These are phyloP conservation scores for Colletotrichum sp. DNA, from an alignment of 2,329 filamentous ascomycete species.

Conservation along the genomic window DNA sequence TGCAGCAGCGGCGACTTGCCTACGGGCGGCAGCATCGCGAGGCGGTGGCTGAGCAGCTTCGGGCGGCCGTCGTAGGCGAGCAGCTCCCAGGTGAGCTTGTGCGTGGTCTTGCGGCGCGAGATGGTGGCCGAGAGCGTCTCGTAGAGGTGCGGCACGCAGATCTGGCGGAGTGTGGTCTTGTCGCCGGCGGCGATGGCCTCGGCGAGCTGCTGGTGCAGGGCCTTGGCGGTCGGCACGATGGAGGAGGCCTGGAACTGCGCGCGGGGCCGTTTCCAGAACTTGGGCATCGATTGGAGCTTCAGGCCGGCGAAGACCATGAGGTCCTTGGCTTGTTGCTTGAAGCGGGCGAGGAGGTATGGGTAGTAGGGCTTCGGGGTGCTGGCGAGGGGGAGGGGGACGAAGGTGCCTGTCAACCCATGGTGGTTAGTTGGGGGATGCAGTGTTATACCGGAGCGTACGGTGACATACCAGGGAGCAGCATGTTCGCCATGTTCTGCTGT, in stretches of 20 bases:
- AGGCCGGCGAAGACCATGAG: conserved; percentile 38
- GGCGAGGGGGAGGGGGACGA: conserved; percentile 46
- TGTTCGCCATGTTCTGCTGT: not conserved
- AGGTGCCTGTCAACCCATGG: conserved; percentile 43
- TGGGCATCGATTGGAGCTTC: conserved; percentile 51
- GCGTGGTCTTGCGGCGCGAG: conserved; percentile 49
- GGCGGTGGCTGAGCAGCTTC: conserved; percentile 60
- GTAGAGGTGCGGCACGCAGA: conserved; percentile 61
- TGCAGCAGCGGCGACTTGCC: conserved; percentile 46
- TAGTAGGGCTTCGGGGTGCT: conserved; percentile 30
- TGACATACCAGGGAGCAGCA: conserved; percentile 9
- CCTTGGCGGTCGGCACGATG: conserved; percentile 59
- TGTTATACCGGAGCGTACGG: not conserved
- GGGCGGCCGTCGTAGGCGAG: conserved; percentile 56
- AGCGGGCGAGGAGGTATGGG: conserved; percentile 41
- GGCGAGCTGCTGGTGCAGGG: conserved; percentile 66
- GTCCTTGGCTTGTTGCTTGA: conserved; percentile 40
- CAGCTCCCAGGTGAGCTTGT: conserved; percentile 59
- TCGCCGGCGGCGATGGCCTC: conserved; percentile 66
- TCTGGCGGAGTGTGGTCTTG: conserved; percentile 48
- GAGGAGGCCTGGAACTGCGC: conserved; percentile 46
- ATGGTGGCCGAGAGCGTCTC: conserved; percentile 58
- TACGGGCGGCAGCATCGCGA: conserved; percentile 47
- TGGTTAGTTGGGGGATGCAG: not conserved
- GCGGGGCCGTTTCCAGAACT: conserved; percentile 42